phyloP scores from a whole-genome alignment of 2,329 filamentous ascomycete genomes.

The Cordyceps sp. region DNA sequence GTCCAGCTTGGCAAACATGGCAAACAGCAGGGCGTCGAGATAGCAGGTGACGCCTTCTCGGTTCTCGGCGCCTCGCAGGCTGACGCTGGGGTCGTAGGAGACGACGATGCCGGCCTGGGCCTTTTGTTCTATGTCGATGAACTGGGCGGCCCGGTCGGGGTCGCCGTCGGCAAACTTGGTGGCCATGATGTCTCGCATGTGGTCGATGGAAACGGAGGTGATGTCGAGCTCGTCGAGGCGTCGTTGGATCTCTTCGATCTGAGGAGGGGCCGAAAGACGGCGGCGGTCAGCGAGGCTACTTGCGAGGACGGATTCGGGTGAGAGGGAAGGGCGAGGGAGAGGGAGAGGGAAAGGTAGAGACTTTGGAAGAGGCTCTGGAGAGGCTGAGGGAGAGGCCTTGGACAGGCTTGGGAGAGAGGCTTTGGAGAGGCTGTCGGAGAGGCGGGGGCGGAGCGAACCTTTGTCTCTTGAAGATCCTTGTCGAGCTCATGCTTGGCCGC shows the following conservation, averaged over 20 bases:
- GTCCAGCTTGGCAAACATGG: slow-evolving; percentile 84
- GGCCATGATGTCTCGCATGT: slow-evolving; percentile 36
- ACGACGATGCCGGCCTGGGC: slow-evolving; percentile 66
- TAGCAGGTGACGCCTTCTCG: slow-evolving; percentile 83
- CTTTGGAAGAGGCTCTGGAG: no score
- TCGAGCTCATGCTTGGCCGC: slow-evolving; percentile 23
- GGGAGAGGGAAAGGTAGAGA: no score
- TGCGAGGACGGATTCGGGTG: no score
- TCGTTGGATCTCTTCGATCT: slow-evolving; percentile 25
- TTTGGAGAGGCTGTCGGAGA: no score
- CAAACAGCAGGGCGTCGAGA: slow-evolving; percentile 76
- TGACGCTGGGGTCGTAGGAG: slow-evolving; percentile 53
- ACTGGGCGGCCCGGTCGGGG: slow-evolving; percentile 54
- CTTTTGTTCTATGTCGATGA: slow-evolving; percentile 64
- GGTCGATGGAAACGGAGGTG: slow-evolving; percentile 35
- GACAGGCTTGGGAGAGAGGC: no score
- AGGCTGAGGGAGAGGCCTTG: no score
- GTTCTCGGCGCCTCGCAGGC: slow-evolving; percentile 76
- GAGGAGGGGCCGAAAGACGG: background rate
- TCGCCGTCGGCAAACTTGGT: slow-evolving; percentile 52
- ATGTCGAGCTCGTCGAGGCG: slow-evolving; percentile 27
- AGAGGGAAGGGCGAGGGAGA: no score
- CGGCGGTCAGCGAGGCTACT: no score
- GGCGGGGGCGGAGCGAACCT: no score
- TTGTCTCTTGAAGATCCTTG: slow-evolving; percentile 26